Conservation (phyloP, 768 basidiomycete species). For the Melanogaster broomeanus region DNA sequence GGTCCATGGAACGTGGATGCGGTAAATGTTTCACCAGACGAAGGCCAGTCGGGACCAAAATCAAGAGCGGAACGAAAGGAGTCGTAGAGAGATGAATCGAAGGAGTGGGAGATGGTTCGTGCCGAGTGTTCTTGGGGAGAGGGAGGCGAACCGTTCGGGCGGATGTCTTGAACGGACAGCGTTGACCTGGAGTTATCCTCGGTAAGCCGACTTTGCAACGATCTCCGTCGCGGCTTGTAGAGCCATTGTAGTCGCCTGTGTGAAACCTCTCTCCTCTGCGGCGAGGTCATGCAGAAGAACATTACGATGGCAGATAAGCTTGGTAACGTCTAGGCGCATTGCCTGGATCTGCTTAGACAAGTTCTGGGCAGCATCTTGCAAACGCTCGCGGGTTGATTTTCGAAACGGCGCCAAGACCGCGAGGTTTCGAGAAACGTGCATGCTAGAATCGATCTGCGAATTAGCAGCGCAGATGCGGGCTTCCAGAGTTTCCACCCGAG, state of each 20-base stretch:
- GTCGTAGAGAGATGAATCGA: slow-evolving; percentile 51
- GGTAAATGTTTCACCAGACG: slow-evolving; percentile 40
- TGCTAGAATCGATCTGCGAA: slow-evolving; percentile 61
- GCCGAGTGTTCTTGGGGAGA: slow-evolving; percentile 12
- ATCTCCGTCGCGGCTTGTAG: slow-evolving; percentile 71
- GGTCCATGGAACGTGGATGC: slow-evolving; percentile 32
- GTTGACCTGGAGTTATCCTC: slow-evolving; percentile 36
- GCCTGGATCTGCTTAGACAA: slow-evolving; percentile 66
- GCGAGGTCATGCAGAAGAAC: slow-evolving; percentile 76
- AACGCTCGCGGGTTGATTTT: slow-evolving; percentile 75
- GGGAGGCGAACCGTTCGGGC: slow-evolving; percentile 7
- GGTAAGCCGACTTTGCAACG: slow-evolving; percentile 48
- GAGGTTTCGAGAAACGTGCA: slow-evolving; percentile 79
- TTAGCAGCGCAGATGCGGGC: slow-evolving; percentile 53
- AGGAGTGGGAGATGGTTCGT: slow-evolving; percentile 21
- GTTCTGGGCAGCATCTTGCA: slow-evolving; percentile 59
- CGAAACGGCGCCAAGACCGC: slow-evolving; percentile 88
- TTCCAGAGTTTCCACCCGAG: slow-evolving; percentile 68
- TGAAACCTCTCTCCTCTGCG: slow-evolving; percentile 68
- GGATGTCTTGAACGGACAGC: slow-evolving; percentile 33
- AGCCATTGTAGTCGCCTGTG: slow-evolving; percentile 66
- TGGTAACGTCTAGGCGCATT: slow-evolving; percentile 72
- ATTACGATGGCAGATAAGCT: slow-evolving; percentile 71
- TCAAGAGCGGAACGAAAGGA: slow-evolving; percentile 74
- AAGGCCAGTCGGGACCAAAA: slow-evolving; percentile 50